A percentile compares a stretch with the other conserved stretches of the same genome.
These are phyloP conservation scores for Nothophoma quercina DNA, from an alignment of 2,329 filamentous ascomycete genomes.

Conservation along the genomic window DNA sequence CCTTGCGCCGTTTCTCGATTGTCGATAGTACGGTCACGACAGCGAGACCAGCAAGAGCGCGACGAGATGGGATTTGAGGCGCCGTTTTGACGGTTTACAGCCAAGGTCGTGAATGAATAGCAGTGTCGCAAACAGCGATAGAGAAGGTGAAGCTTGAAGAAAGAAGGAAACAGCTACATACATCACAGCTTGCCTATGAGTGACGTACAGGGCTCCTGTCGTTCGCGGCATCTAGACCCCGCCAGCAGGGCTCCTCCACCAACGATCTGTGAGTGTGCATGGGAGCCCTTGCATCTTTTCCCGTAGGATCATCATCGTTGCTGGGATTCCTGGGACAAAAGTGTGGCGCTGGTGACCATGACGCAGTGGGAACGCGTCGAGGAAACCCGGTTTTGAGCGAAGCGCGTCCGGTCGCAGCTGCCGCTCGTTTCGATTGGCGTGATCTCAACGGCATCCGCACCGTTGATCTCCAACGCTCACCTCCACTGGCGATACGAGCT, in stretches of 20 bases:
- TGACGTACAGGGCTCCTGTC: conserved; percentile 19
- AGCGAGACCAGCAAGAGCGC: conserved; percentile 47
- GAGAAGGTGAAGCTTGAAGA: conserved; percentile 1
- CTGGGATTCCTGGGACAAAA: conserved; percentile 13
- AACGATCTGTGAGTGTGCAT: conserved; percentile 24
- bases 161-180: conserved; percentile 8
- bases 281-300: conserved; percentile 30
- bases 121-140: neutral
- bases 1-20: conserved; percentile 44
- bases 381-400: conserved; percentile 35
- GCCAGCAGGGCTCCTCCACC: conserved; percentile 14
- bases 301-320: conserved; percentile 23
- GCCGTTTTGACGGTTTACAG: conserved; percentile 34
- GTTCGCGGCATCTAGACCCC: conserved; percentile 12
- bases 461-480: conserved; percentile 1
- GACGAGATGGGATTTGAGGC: conserved; percentile 40
- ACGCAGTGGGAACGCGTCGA: conserved; percentile 21
- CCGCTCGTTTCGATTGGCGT: conserved; percentile 17
- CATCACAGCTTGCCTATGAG: conserved; percentile 8
- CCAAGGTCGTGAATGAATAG: neutral
- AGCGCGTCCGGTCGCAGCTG: conserved; percentile 21
- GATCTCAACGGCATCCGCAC: conserved; percentile 6
- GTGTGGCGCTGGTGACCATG: conserved; percentile 25
- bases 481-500: neutral
- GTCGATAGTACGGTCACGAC: conserved; percentile 43